phyloP scores from a whole-genome alignment of 1,139 yeast species.

The Arxiozyma bovina region DNA sequence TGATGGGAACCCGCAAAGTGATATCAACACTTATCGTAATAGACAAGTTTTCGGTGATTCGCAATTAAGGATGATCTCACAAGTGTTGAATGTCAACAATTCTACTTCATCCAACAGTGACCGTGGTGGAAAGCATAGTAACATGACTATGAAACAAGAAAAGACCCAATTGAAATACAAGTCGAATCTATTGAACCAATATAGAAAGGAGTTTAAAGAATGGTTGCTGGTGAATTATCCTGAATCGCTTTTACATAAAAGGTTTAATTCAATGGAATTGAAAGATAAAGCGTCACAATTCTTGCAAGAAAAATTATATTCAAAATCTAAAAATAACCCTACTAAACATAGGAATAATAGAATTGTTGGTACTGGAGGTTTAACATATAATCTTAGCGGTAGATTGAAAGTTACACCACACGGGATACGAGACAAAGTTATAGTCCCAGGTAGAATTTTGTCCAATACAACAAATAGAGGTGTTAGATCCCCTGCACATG shows the following conservation, averaged over 20 bases:
- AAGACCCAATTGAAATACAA: background rate
- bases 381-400: slow-evolving; percentile 64
- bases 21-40: slow-evolving; percentile 4
- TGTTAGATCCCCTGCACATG: background rate
- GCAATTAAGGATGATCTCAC: slow-evolving; percentile 12
- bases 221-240: slow-evolving; percentile 37
- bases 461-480: slow-evolving; percentile 24
- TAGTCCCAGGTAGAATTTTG: slow-evolving; percentile 66
- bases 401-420: slow-evolving; percentile 65
- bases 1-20: slow-evolving; percentile 7
- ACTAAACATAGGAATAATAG: slow-evolving; percentile 12
- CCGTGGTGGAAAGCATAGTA: background rate
- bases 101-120: background rate
- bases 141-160: background rate
- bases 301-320: slow-evolving; percentile 21
- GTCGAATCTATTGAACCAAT: slow-evolving; percentile 3
- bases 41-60: slow-evolving; percentile 4
- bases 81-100: slow-evolving; percentile 13
- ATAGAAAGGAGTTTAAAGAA: slow-evolving; percentile 33
- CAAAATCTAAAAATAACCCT: slow-evolving; percentile 8
- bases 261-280: slow-evolving; percentile 30
- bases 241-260: slow-evolving; percentile 27
- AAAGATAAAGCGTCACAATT: slow-evolving; percentile 34
- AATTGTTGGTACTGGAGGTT: slow-evolving; percentile 63
- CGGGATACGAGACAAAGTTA: slow-evolving; percentile 52